Conservation (phyloP, 176 grass and related monocot species). For the Avena eriantha region DNA sequence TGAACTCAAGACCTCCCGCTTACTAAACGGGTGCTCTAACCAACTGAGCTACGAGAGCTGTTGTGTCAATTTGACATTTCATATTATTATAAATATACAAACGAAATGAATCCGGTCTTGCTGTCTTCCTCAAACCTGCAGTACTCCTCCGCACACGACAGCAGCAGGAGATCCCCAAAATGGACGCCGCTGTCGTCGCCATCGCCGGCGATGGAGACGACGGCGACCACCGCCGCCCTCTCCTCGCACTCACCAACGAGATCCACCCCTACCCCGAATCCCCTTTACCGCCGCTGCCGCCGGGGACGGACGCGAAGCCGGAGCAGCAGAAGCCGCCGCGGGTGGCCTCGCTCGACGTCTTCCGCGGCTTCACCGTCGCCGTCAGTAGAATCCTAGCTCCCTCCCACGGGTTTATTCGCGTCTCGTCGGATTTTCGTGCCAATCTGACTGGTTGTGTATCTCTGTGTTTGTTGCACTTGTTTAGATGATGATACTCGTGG, state of each 20-base stretch:
- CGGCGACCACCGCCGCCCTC: constrained; percentile 40
- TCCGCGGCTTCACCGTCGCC: constrained; percentile 90
- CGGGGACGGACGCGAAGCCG: constrained; percentile 21
- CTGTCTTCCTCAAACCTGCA: neutral
- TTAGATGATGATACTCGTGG: constrained; percentile 94
- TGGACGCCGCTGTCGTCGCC: constrained; percentile 45
- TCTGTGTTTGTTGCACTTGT: neutral
- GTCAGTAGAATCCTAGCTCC: constrained; percentile 41
- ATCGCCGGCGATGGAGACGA: constrained; percentile 49
- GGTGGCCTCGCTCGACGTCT: constrained; percentile 84
- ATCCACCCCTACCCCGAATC: constrained; percentile 49
- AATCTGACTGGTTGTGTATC: neutral
- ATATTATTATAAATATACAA: too few relatives aligned
- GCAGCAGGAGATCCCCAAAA: constrained; percentile 23
- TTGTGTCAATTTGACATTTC: neutral
- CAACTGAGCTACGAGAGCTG: constrained; percentile 97
- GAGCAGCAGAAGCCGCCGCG: constrained; percentile 54
- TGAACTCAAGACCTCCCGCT: constrained; percentile 99
- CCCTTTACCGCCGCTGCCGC: neutral
- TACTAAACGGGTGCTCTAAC: constrained; percentile 99
- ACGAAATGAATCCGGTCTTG: neutral
- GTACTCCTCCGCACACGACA: neutral
- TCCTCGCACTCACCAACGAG: constrained; percentile 42
- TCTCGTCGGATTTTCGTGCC: neutral
- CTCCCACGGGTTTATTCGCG: neutral